Evolutionary conservation across 1,284 basidiomycete genomes (phyloP).

Genomic region (Rhodofomes roseus): DNA sequence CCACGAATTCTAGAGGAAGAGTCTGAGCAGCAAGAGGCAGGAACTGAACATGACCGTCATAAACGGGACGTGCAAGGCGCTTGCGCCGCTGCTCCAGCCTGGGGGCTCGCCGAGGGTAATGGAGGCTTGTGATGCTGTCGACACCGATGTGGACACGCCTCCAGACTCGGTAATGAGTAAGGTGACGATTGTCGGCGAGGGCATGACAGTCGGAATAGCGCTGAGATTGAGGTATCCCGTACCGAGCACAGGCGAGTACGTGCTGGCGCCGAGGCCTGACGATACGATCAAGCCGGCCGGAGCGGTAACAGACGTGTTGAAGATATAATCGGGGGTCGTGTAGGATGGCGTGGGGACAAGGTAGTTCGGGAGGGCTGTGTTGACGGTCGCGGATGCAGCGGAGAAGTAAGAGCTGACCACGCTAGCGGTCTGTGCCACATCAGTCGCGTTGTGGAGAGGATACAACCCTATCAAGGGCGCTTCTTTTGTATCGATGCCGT

Average conservation of each 20-base stretch:
- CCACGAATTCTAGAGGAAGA: neutral
- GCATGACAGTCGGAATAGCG: conserved; percentile 31
- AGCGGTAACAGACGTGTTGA: conserved; percentile 65
- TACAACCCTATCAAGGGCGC: conserved; percentile 74
- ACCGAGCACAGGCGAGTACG: conserved; percentile 57
- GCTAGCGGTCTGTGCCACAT: conserved; percentile 35
- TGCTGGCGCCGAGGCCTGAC: conserved; percentile 63
- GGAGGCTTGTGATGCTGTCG: conserved; percentile 25
- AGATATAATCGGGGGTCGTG: conserved; percentile 63
- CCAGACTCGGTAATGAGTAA: conserved; percentile 34
- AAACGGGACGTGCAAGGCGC: conserved; percentile 3
- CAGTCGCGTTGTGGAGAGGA: conserved; percentile 45
- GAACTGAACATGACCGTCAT: neutral
- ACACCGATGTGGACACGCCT: conserved; percentile 25
- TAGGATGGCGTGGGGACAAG: conserved; percentile 65
- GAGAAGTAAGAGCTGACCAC: conserved; percentile 54
- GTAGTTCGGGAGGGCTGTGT: conserved; percentile 75
- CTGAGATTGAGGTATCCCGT: conserved; percentile 23
- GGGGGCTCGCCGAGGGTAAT: conserved; percentile 34
- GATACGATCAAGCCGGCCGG: conserved; percentile 48
- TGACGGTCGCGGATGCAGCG: conserved; percentile 58
- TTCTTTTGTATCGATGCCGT: conserved; percentile 69
- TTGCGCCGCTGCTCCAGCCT: conserved; percentile 21
- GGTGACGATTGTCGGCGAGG: conserved; percentile 31
- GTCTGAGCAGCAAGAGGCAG: conserved; percentile 1